Conservation (phyloP, 768 basidiomycete genomes). For the Pleurotus giganteus region DNA sequence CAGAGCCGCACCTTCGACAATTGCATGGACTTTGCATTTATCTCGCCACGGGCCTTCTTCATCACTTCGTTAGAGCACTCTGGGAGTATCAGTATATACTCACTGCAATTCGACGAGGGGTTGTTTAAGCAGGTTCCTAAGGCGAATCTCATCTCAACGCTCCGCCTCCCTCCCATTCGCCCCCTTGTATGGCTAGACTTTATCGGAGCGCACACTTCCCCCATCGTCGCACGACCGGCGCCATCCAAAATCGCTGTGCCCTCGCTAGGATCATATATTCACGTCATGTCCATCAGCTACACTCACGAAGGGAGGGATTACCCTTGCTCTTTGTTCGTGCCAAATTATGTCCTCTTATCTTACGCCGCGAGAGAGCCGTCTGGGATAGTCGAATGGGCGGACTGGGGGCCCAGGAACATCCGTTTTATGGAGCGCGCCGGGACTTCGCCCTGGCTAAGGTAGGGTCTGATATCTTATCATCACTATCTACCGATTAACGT, state of each 20-base stretch:
- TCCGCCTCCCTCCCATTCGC: constrained; percentile 16
- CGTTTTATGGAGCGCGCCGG: background rate
- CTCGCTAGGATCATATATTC: constrained; percentile 10
- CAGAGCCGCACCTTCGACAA: constrained; percentile 21
- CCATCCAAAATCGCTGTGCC: constrained; percentile 23
- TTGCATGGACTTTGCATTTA: constrained; percentile 45
- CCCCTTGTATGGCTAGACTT: constrained; percentile 14
- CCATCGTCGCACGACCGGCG: constrained; percentile 25
- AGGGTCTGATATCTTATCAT: background rate
- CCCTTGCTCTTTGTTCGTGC: constrained; percentile 13
- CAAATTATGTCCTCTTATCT: constrained; percentile 10
- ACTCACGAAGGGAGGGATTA: background rate
- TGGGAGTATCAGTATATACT: constrained; percentile 43
- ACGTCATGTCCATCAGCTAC: constrained; percentile 6
- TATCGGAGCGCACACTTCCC: constrained; percentile 30
- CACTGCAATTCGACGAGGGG: constrained; percentile 25
- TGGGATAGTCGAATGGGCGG: background rate
- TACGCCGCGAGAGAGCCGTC: background rate
- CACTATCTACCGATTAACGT: background rate
- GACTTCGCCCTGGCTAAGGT: background rate
- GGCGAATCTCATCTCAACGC: constrained; percentile 10
- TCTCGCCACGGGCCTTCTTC: constrained; percentile 41
- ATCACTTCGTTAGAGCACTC: constrained; percentile 29
- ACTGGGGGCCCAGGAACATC: background rate
- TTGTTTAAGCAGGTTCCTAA: constrained; percentile 1